Evolutionary conservation across 176 grass and related monocot genomes (phyloP), one percentile per base, ranked within the genome.

Genomic region (Lolium perenne): DNA sequence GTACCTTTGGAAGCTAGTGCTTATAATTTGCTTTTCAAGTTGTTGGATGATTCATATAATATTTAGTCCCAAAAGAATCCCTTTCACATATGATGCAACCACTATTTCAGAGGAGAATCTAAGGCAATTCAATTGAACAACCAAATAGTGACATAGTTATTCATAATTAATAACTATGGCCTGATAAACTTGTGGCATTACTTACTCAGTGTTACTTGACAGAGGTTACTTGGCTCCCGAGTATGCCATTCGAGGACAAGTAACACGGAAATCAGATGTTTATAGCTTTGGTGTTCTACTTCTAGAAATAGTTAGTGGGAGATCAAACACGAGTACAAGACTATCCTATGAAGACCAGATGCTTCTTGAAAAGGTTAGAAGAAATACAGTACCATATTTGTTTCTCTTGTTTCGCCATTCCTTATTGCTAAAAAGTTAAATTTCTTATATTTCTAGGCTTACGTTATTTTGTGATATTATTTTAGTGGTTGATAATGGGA

Each of bases 201-300:
- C 43, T 91, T 77, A 88, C 62, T 64, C 1, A 17, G 35, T 85
- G 88, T 91, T 86, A 40, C 83, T 84, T 86, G 60, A 48, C 90
- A 95, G 93, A 83, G 93, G 93, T 38, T 95, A 95, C 75, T 83
- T 95, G 79, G 93, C 90, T 88, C 93, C 93, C 77, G 93, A 95
- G 70, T 95, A 95, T 88, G 93, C 90, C 35, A 95, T 92, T 89
- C 69, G 93, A 91, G 93, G 93, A 87, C 93, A 95, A 81, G 93
- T 95, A 68, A 95, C 90, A 59, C 86, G 93, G 60, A 95, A 91
- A 80, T 95, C 93, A 82, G 93, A 95, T 86, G 93, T 95, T 68
- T 95, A 95, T 63, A 95, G 93, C 62, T 95, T 95, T 70, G 93
- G 93, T 17, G 93, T 95, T 68, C 88, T 95, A 20, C 86, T 95